Conservation (phyloP, 257 asterid genomes). For the Lycium ferocissimum region DNA sequence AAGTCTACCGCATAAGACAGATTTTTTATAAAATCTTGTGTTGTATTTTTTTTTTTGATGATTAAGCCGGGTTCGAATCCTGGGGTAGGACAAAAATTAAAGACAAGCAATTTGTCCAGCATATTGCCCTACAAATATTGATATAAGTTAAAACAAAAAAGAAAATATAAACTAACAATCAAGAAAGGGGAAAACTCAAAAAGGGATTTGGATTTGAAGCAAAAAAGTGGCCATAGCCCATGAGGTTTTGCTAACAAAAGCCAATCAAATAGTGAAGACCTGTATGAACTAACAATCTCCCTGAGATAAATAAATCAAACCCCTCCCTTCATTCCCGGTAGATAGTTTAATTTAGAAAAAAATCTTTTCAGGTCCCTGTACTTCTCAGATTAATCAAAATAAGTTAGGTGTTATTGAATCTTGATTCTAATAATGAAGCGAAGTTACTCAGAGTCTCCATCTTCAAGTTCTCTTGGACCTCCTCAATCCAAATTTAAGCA, state of each 20-base stretch:
- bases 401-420: background rate
- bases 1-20: no score
- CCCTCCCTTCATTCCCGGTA: background rate
- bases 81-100: no score
- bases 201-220: background rate
- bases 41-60: no score
- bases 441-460: slow-evolving; percentile 70
- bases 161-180: no score
- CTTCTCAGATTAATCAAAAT: slow-evolving; percentile 2
- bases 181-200: slow-evolving; percentile 26
- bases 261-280: background rate
- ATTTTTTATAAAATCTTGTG: no score
- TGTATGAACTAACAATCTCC: background rate
- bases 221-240: no score
- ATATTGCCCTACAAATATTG: no score
- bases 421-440: slow-evolving; percentile 65
- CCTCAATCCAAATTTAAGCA: slow-evolving; percentile 77
- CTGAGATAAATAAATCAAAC: background rate
- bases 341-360: background rate
- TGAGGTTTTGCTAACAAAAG: background rate
- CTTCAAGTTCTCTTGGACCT: slow-evolving; percentile 73
- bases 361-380: background rate
- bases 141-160: no score
- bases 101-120: no score
- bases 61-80: no score